Conservation (phyloP, 768 basidiomycete species). For the Pulveroboletus sp. region DNA sequence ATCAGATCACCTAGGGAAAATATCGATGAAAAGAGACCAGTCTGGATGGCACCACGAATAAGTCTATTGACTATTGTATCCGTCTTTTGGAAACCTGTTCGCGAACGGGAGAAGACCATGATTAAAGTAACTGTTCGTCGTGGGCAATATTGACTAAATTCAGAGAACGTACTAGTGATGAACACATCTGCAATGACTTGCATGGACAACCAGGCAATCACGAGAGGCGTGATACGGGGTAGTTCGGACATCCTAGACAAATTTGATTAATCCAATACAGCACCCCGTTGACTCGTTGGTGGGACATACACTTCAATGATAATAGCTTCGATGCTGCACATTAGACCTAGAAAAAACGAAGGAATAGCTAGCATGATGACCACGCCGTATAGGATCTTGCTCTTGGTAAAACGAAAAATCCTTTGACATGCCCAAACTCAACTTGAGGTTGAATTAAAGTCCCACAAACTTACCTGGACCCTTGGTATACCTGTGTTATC, state of each 20-base stretch:
- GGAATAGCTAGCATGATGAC: constrained; percentile 37
- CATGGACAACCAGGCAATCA: constrained; percentile 45
- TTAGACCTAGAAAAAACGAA: constrained; percentile 43
- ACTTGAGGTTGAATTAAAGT: not conserved
- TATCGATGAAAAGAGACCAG: constrained; percentile 48
- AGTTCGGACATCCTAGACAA: constrained; percentile 40
- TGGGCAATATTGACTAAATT: not conserved
- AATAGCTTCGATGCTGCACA: constrained; percentile 42
- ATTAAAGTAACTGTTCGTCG: constrained; percentile 16
- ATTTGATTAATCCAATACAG: not conserved
- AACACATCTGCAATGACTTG: constrained; percentile 43
- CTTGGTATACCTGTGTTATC: constrained; percentile 48
- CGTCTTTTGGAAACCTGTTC: constrained; percentile 53
- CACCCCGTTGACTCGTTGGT: not conserved
- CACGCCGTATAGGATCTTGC: constrained; percentile 27
- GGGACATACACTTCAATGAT: constrained; percentile 38
- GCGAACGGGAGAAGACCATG: constrained; percentile 37
- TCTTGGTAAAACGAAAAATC: constrained; percentile 14
- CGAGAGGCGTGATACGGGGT: constrained; percentile 37
- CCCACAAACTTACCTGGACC: constrained; percentile 36
- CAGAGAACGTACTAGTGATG: constrained; percentile 37
- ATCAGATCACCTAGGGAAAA: constrained; percentile 52
- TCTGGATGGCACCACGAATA: constrained; percentile 54
- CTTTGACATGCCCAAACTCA: not conserved
- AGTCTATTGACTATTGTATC: constrained; percentile 53